Percentiles rank a stretch among this genome's conserved stretches.
Conservation (phyloP, 441 rosid species). For the Omphalea diandra region DNA sequence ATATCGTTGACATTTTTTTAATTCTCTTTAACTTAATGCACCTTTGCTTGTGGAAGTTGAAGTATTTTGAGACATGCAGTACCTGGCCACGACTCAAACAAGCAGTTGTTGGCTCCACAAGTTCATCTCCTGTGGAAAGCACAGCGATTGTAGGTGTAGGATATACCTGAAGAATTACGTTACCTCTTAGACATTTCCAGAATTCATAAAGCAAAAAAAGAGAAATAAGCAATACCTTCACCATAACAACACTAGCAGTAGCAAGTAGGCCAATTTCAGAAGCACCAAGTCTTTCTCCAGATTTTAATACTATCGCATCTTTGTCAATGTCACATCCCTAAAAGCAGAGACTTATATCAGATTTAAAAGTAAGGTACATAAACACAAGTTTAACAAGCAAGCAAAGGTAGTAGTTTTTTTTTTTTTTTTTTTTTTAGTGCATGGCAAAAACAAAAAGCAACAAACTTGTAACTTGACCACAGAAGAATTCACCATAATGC, state of each 20-base stretch:
- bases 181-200: constrained; percentile 15
- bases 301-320: constrained; percentile 53
- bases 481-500: background rate
- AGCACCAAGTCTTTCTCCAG: constrained; percentile 77
- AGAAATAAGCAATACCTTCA: constrained; percentile 59
- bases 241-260: constrained; percentile 65
- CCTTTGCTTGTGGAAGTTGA: background rate
- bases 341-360: constrained; percentile 22
- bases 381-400: background rate
- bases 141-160: constrained; percentile 76
- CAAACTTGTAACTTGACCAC: background rate
- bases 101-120: constrained; percentile 67
- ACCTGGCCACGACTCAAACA: constrained; percentile 86
- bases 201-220: constrained; percentile 24
- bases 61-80: constrained; percentile 16
- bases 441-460: constrained; percentile 1
- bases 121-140: constrained; percentile 97
- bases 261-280: constrained; percentile 95
- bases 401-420: background rate
- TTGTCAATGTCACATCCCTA: constrained; percentile 89
- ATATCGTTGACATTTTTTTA: background rate
- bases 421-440: too few relatives aligned
- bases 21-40: background rate
- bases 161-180: constrained; percentile 57
- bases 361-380: constrained; percentile 12